Evolutionary conservation across 495 filamentous ascomycete species (phyloP), one percentile per base, ranked within the genome.

Genomic region (Aspergillus bertholletiae): DNA sequence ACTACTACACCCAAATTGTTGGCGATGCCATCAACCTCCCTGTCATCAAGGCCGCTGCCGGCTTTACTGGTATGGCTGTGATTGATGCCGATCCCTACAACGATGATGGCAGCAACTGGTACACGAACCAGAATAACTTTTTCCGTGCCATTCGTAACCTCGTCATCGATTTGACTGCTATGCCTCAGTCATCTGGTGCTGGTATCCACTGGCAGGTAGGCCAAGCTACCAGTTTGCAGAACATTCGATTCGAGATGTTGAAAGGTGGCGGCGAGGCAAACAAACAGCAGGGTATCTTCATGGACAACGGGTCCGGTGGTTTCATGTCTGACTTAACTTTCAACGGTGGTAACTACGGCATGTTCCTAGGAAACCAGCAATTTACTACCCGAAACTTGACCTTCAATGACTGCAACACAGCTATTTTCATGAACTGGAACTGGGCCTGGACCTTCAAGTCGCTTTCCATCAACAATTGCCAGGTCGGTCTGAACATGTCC

Each of bases 131-230:
- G 73, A 98, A 97, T 84, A 97, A 98, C 77, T 98, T 98, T 80
- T 97, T 91, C 81, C 91, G 94, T 43, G 88, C 95, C 61, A 77
- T 98, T 59, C 90, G 95, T 69, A 97, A 98, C 76, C 88, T 98
- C 61, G 80, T 91, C 62, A 87, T 98, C 68, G 94, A 98, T 67
- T 70, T 92, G 41, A 91, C 82, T 26, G 81, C 74, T 12, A 83
- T 88, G 80, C 86, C 88, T 13, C 60, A 75, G 47, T 75, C 69
- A 37, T 62, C 68, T 3, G 89, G 87, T 53, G 71, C 90, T 35
- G 90, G 90, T 72, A 95, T 98, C 53, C 94, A 97, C 71, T 97
- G 95, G 95, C 94, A 97, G 68, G 93, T 98, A 3, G 91, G 90
- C 37, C 94, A 98, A 63, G 94, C 93, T 5, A 96, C 94, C 11